phyloP scores from a whole-genome alignment of 2,329 filamentous ascomycete species.

The Dactylellina sp. region DNA sequence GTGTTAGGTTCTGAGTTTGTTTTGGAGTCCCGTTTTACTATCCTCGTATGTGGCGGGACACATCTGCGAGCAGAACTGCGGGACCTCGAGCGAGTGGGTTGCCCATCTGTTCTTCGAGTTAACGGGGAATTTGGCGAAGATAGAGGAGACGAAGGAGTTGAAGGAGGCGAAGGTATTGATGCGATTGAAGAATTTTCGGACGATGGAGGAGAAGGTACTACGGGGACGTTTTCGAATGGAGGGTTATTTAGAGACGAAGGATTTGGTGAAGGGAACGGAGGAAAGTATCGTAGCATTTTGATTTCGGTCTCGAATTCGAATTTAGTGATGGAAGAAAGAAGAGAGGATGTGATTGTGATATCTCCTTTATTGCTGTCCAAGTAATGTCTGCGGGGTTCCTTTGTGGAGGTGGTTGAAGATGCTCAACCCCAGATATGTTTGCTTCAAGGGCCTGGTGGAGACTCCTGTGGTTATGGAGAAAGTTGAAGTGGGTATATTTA shows the following conservation, averaged over 20 bases:
- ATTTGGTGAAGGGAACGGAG: slow-evolving; percentile 54
- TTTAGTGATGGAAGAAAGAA: background rate
- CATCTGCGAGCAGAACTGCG: slow-evolving; percentile 39
- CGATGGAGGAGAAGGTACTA: slow-evolving; percentile 31
- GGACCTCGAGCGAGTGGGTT: slow-evolving; percentile 43
- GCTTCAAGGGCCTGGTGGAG: slow-evolving; percentile 14
- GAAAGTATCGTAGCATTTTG: slow-evolving; percentile 46
- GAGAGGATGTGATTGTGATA: background rate
- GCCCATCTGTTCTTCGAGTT: slow-evolving; percentile 9
- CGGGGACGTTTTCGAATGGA: slow-evolving; percentile 37
- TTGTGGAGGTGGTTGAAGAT: slow-evolving; percentile 1
- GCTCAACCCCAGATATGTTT: slow-evolving; percentile 11
- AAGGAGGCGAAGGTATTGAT: slow-evolving; percentile 25
- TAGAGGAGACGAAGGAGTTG: slow-evolving; percentile 24
- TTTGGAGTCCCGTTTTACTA: slow-evolving; percentile 44
- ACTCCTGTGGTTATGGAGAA: slow-evolving; percentile 11
- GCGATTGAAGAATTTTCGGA: slow-evolving; percentile 40
- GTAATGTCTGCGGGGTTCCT: too few relatives aligned
- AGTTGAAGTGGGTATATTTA: slow-evolving; percentile 8
- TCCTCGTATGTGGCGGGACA: slow-evolving; percentile 49
- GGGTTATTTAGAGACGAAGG: slow-evolving; percentile 29
- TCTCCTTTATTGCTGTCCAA: too few relatives aligned
- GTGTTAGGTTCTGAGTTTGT: slow-evolving; percentile 18
- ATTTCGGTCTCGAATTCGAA: background rate
- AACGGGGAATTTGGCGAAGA: slow-evolving; percentile 28